These are phyloP conservation scores for Termitomyces sp. DNA, from an alignment of 768 basidiomycete genomes.

Conservation along the genomic window DNA sequence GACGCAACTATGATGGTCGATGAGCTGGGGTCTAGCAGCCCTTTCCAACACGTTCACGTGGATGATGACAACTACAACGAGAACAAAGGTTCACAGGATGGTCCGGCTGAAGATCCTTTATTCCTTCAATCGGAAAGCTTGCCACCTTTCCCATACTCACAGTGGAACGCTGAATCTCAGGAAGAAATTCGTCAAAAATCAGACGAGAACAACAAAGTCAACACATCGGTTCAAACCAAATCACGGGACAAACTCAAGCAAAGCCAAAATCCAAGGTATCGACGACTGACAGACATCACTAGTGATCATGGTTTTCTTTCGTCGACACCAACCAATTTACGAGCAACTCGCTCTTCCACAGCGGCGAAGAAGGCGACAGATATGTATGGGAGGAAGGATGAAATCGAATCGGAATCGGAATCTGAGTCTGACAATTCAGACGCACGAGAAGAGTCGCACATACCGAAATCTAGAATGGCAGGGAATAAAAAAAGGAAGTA, in stretches of 20 bases:
- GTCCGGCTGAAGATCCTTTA: conserved; percentile 23
- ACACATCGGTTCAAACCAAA: conserved; percentile 20
- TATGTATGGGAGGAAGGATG: conserved; percentile 33
- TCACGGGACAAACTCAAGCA: conserved; percentile 10
- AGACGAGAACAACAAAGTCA: conserved; percentile 26
- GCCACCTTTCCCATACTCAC: conserved; percentile 48
- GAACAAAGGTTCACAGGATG: conserved; percentile 1
- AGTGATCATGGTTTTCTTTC: conserved; percentile 28
- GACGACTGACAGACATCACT: conserved; percentile 50
- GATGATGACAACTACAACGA: not conserved
- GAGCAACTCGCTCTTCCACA: conserved; percentile 22
- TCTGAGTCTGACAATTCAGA: conserved; percentile 43
- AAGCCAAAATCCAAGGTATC: conserved; percentile 25
- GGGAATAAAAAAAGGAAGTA: conserved; percentile 23
- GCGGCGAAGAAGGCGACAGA: conserved; percentile 23
- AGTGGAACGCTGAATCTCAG: conserved; percentile 23
- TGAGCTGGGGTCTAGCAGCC: conserved; percentile 20
- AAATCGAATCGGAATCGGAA: conserved; percentile 30
- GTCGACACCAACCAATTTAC: conserved; percentile 21
- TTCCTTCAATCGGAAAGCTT: conserved; percentile 52
- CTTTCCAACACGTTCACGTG: conserved; percentile 1
- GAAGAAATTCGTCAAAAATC: not conserved
- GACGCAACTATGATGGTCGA: conserved; percentile 20
- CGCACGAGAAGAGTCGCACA: conserved; percentile 41
- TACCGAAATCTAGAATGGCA: conserved; percentile 53